Evolutionary conservation across 2,329 filamentous ascomycete species (phyloP).

Genomic region (Apiospora aurea): DNA sequence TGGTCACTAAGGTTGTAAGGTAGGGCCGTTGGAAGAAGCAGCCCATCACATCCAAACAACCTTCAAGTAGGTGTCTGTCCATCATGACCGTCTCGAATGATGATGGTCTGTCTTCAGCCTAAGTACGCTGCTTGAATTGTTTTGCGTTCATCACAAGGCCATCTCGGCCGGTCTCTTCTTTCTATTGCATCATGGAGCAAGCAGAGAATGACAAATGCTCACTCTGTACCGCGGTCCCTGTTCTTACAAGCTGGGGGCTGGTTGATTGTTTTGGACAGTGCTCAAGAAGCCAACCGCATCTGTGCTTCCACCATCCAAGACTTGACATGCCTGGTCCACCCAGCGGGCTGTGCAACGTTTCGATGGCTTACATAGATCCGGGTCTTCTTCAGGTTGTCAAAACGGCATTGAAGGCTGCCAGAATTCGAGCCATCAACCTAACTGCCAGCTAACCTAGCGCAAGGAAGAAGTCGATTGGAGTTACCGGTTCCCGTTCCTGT

Average conservation of each 20-base stretch:
- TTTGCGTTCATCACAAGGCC: neutral
- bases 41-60: neutral
- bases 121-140: neutral
- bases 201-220: neutral
- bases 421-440: neutral
- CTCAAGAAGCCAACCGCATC: constrained; percentile 13
- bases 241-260: neutral
- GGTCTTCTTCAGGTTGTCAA: neutral
- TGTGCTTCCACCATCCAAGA: neutral
- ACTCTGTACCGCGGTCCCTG: neutral
- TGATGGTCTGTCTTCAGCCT: neutral
- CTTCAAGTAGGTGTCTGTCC: no score
- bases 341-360: neutral
- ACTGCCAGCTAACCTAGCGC: neutral
- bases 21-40: no score
- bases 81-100: neutral
- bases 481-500: neutral
- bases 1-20: neutral
- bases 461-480: neutral
- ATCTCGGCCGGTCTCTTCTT: neutral
- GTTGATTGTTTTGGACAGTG: neutral
- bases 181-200: neutral
- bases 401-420: neutral
- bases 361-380: neutral
- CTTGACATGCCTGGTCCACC: neutral